Evolutionary conservation across 345 rosid species (phyloP).

Genomic region (Tarenaya hassleriana): DNA sequence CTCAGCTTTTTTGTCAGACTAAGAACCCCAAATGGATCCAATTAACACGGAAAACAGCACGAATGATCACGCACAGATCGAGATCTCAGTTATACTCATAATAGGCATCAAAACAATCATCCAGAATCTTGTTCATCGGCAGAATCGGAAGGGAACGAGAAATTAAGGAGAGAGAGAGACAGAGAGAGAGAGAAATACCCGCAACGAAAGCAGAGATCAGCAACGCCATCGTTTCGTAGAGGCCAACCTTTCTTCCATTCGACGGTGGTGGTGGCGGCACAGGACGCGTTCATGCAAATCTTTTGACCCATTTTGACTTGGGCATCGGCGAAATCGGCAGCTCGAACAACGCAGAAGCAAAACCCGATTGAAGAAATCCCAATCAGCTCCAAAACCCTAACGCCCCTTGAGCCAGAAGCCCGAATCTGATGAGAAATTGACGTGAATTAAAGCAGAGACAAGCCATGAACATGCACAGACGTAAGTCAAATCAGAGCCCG

Average conservation of each 20-base stretch:
- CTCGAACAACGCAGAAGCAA: background rate
- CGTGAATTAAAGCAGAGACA: background rate
- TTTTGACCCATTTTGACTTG: constrained; percentile 45
- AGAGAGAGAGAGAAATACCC: too few species aligned
- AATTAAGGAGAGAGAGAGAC: constrained; percentile 4
- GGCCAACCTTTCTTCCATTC: constrained; percentile 90
- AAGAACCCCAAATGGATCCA: too few species aligned
- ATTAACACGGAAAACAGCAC: too few species aligned
- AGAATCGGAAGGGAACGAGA: background rate
- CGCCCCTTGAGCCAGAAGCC: constrained; percentile 6
- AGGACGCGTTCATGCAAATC: constrained; percentile 75
- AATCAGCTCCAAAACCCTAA: constrained; percentile 27
- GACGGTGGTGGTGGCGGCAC: constrained; percentile 39
- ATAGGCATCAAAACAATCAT: background rate
- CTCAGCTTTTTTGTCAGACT: too few species aligned
- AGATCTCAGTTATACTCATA: too few species aligned
- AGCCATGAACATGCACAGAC: constrained; percentile 16
- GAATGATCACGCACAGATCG: too few species aligned
- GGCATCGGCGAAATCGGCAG: background rate
- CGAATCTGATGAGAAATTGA: constrained; percentile 9
- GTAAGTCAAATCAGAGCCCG: constrained; percentile 11
- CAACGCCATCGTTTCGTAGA: constrained; percentile 71
- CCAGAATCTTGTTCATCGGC: background rate
- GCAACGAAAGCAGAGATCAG: constrained; percentile 76
- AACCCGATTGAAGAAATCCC: constrained; percentile 1